Evolutionary conservation across 2,329 filamentous ascomycete species (phyloP).

Genomic region (Thyridium curvatum): DNA sequence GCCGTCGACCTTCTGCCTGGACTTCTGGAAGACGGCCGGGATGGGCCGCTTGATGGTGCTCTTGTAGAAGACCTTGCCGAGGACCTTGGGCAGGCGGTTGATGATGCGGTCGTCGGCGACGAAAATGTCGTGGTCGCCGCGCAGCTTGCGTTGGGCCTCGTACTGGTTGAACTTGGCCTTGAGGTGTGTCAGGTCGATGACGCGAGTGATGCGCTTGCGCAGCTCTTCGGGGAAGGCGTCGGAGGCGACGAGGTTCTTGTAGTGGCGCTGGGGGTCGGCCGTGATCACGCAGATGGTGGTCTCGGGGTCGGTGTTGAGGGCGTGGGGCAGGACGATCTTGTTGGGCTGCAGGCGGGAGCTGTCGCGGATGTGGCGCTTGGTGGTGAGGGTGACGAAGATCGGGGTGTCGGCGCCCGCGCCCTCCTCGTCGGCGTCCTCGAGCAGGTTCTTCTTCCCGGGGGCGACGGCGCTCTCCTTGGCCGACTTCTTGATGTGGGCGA

Average conservation of each 20-base stretch:
- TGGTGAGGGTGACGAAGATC: conserved; percentile 57
- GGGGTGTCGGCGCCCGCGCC: conserved; percentile 38
- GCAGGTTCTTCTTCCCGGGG: conserved; percentile 48
- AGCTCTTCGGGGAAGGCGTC: conserved; percentile 64
- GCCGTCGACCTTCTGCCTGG: conserved; percentile 54
- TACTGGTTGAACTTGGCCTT: conserved; percentile 79
- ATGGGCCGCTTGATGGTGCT: conserved; percentile 77
- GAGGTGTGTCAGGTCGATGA: conserved; percentile 80
- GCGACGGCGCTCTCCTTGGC: conserved; percentile 38
- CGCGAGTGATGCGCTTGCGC: conserved; percentile 60
- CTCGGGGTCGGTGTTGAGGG: conserved; percentile 60
- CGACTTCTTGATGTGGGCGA: conserved; percentile 54
- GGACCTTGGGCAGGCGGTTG: conserved; percentile 63
- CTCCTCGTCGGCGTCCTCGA: conserved; percentile 38
- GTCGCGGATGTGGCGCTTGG: conserved; percentile 62
- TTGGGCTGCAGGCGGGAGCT: conserved; percentile 74
- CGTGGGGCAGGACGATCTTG: conserved; percentile 74
- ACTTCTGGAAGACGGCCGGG: conserved; percentile 63
- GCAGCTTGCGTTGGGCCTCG: conserved; percentile 78
- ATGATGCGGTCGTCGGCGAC: conserved; percentile 85
- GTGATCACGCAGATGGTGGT: conserved; percentile 75
- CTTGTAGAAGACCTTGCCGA: conserved; percentile 94
- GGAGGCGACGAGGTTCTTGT: conserved; percentile 81
- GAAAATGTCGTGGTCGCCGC: conserved; percentile 86
- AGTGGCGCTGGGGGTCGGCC: conserved; percentile 72